Conservation (phyloP, 2,329 filamentous ascomycete genomes). For the Diaporthe sp. region DNA sequence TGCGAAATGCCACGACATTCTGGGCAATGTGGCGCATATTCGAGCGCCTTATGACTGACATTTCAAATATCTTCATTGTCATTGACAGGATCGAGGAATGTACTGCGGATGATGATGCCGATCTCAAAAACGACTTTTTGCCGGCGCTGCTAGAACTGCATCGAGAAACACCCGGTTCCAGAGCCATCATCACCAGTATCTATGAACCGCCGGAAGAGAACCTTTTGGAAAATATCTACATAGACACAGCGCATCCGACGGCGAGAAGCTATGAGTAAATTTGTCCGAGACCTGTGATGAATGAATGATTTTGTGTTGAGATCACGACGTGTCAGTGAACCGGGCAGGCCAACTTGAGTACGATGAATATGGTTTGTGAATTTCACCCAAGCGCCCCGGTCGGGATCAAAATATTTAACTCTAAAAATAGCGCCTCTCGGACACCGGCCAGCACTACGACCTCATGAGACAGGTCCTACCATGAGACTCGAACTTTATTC, state of each 20-base stretch:
- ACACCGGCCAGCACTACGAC: background rate
- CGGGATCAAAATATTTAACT: background rate
- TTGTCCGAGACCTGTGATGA: too few species aligned
- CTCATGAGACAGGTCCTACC: slow-evolving; percentile 7
- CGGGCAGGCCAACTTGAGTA: too few species aligned
- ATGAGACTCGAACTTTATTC: slow-evolving; percentile 3
- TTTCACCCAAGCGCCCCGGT: background rate
- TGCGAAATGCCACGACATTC: background rate
- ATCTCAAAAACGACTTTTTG: background rate
- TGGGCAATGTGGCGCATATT: background rate
- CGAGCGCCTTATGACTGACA: background rate
- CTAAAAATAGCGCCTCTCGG: slow-evolving; percentile 12
- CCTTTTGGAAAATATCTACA: background rate
- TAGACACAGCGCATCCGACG: background rate
- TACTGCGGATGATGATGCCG: background rate
- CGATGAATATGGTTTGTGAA: too few species aligned
- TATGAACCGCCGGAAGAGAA: background rate
- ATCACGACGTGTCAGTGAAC: too few species aligned
- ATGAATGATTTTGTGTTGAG: too few species aligned
- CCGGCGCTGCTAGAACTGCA: background rate
- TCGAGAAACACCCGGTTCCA: background rate
- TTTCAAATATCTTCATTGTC: background rate
- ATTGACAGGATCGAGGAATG: background rate
- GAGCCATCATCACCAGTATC: background rate
- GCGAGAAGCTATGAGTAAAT: too few species aligned